Base-by-base conservation (phyloP, 179 eudicot genomes). In the Drosera spatulata region DNA sequence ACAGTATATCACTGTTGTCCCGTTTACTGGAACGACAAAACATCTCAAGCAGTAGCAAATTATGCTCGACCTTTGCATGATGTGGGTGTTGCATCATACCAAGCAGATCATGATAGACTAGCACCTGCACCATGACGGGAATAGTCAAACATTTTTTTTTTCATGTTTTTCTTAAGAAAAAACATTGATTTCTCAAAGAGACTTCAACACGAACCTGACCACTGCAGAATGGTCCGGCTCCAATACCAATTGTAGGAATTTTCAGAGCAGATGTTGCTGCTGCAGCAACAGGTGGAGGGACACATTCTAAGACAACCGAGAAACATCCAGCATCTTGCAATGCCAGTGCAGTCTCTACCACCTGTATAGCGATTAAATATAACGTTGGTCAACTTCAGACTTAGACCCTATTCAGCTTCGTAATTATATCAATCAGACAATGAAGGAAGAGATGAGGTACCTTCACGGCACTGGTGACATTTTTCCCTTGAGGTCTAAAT, bases 61-160 rank as follows among this genome's bases (percentile, higher is more conserved):
- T 37, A 22, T 38, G 15, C 47, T 46, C 48, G 44, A 86, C 96
- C 99, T 93, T 91, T 62, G 99, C 96, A 59, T 93, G 99, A 73
- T 93, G 99, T 6, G 99, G 99, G 71, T 93, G 99, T 70, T 89
- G 99, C 82, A 93, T 15, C 99, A 93, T 89, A 71, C 99, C 99
- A 58, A 93, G 69, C n/a, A 91, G 80, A 77, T 91, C 97, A 74
- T 91, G 97, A 64, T 91, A 91, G 58, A 91, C 97, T 55, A 91
- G 65, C 58, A 87, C 96, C 97, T 91, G 86, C 61, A 56, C 2
- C 50, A 44, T 7, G 0, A 11, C 5, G 10, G 10, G 10, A 11
- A n/a, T 54, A 22, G 33, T 22, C 1, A 22, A 22, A 22, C 33
- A 22, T 22, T 22, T n/a, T n/a, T n/a, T n/a, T n/a, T n/a, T n/a